phyloP scores from a whole-genome alignment of 805 yeast species.

The Yamadazyma ubonensis region DNA sequence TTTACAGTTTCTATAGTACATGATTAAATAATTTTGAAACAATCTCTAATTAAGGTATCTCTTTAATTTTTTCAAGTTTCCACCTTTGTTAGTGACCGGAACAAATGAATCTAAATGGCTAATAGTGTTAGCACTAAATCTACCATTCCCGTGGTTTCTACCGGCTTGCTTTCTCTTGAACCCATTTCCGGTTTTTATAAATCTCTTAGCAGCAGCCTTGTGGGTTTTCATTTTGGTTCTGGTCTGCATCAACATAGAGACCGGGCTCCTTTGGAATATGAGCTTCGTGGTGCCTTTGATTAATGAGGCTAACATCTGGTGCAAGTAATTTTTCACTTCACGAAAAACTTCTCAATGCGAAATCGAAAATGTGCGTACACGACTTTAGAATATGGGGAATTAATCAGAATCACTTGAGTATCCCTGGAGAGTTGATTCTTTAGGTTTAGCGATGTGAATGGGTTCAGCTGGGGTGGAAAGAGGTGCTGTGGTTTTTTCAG shows the following conservation, averaged over 20 bases:
- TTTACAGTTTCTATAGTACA: conserved; percentile 8
- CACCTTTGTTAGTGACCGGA: conserved; percentile 48
- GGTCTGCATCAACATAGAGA: conserved; percentile 30
- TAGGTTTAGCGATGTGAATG: too few relatives aligned
- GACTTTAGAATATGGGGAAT: conserved; percentile 1
- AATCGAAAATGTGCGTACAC: conserved; percentile 5
- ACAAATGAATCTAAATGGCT: conserved; percentile 60
- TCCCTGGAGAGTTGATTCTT: too few relatives aligned
- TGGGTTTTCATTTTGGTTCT: conserved; percentile 68
- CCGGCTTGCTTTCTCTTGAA: conserved; percentile 63
- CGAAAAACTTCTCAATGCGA: conserved; percentile 3
- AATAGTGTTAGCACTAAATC: conserved; percentile 68
- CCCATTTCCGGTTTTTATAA: conserved; percentile 73
- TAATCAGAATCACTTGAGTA: conserved; percentile 12
- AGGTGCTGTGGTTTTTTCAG: neutral
- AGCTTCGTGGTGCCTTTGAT: conserved; percentile 8
- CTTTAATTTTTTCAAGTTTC: conserved; percentile 62
- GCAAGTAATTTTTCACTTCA: neutral
- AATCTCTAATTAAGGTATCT: conserved; percentile 10
- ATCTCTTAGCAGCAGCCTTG: conserved; percentile 83
- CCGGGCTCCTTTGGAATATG: conserved; percentile 10
- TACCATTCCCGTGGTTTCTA: conserved; percentile 89
- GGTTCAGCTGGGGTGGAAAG: too few relatives aligned
- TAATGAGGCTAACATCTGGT: conserved; percentile 7
- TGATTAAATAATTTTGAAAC: neutral